Percentiles rank a stretch among this genome's conserved stretches.
Evolutionary conservation across 2,329 filamentous ascomycete genomes (phyloP).

Genomic region (Pseudogymnoascus sp.): DNA sequence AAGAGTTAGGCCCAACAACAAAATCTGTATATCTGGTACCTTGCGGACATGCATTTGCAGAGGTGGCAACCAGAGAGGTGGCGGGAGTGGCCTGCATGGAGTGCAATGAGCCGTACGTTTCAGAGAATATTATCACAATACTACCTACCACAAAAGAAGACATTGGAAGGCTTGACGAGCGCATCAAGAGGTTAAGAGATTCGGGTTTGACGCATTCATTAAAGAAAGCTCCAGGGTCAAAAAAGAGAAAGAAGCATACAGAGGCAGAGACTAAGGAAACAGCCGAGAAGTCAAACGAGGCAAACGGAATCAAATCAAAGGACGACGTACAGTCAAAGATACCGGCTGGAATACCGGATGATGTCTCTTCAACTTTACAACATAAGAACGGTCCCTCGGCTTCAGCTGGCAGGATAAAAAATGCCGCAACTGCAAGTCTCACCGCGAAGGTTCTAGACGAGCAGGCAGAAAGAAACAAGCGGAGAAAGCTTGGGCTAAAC

Average conservation of each 20-base stretch:
- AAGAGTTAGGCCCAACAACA: conserved; percentile 68
- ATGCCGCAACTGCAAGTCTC: conserved; percentile 73
- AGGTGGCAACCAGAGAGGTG: conserved; percentile 77
- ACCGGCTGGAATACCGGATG: conserved; percentile 21
- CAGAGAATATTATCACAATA: conserved; percentile 74
- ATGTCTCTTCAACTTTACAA: conserved; percentile 15
- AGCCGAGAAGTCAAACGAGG: conserved; percentile 18
- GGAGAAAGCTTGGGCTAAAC: conserved; percentile 56
- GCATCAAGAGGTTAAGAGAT: conserved; percentile 60
- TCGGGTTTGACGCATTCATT: conserved; percentile 74
- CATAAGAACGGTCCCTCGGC: conserved; percentile 27
- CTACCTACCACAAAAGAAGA: conserved; percentile 65
- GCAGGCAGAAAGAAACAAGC: conserved; percentile 73
- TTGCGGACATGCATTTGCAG: conserved; percentile 90
- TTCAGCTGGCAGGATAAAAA: conserved; percentile 63
- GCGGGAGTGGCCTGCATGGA: conserved; percentile 54
- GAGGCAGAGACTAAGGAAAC: conserved; percentile 30
- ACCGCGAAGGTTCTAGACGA: conserved; percentile 82
- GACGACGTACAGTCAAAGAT: conserved; percentile 20
- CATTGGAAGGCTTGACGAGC: conserved; percentile 53
- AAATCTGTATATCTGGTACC: conserved; percentile 86
- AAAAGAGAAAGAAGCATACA: conserved; percentile 65
- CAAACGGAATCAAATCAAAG: conserved; percentile 25
- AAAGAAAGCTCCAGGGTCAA: conserved; percentile 66
- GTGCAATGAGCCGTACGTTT: conserved; percentile 66